phyloP scores from a whole-genome alignment of 2,329 filamentous ascomycete species.

The Apiospora marii region DNA sequence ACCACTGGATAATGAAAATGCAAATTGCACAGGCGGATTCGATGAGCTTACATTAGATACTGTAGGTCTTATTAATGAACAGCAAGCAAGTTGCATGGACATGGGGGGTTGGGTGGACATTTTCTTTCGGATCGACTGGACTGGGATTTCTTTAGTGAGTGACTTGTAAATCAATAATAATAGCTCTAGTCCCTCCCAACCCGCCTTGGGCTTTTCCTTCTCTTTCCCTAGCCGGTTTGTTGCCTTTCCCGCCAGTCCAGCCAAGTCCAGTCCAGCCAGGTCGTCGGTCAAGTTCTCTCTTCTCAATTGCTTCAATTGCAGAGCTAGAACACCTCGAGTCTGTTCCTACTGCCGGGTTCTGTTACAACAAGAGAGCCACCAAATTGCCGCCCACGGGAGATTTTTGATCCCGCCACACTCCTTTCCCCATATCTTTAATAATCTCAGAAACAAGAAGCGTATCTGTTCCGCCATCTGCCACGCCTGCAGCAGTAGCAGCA shows the following conservation, averaged over 20 bases:
- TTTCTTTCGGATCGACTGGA: conserved; percentile 18
- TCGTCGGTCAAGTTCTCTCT: conserved; percentile 3
- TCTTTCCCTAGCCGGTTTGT: conserved; percentile 21
- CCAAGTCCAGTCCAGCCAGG: conserved; percentile 10
- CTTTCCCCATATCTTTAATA: conserved; percentile 22
- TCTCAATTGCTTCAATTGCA: conserved; percentile 11
- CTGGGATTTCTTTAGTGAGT: conserved; percentile 10
- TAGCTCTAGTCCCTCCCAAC: conserved; percentile 16
- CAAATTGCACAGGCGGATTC: conserved; percentile 9
- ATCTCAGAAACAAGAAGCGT: conserved; percentile 18
- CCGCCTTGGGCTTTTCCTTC: conserved; percentile 20
- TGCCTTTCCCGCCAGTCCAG: conserved; percentile 18
- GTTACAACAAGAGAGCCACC: background rate
- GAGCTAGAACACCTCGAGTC: background rate
- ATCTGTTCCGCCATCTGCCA: conserved; percentile 16
- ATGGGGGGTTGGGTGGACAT: conserved; percentile 8
- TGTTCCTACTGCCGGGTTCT: background rate
- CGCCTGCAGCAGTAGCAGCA: conserved; percentile 12
- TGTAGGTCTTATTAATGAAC: conserved; percentile 16
- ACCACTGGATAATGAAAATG: background rate
- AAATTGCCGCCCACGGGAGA: conserved; percentile 21
- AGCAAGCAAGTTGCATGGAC: background rate
- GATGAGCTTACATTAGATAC: conserved; percentile 3
- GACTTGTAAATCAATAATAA: conserved; percentile 19
- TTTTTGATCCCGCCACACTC: conserved; percentile 24